Base-by-base conservation (phyloP, 306 rosid genomes). In the Castanea sativa region DNA sequence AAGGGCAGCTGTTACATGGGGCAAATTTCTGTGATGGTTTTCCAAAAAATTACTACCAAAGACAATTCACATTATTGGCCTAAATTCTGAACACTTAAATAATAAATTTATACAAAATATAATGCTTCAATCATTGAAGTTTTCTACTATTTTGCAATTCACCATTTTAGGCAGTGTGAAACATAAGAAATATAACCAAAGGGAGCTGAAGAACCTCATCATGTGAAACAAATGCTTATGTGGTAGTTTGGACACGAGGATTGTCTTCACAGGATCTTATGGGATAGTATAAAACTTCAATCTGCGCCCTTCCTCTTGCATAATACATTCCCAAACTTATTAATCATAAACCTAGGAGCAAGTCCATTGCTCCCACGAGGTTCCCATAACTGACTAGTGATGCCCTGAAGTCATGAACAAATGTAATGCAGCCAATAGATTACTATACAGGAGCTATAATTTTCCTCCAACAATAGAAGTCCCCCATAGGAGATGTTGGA, bases 401-500 rank as follows among this genome's bases (percentile, higher is more conserved):
- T 18, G 68, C 69, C 29, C 70, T 56, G 10, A 72, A 19, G 68
- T 69, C 29, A 61, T 56, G 10, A 72, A 19, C 71, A 72, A 38
- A 72, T 67, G 49, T 35, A 56, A 77, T 9, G 81, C 13, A 20
- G 57, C 32, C 78, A 63, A 71, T 35, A 63, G n/a, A 76, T 67
- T 23, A 33, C 67, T 56, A 58, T 71, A 41, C 81, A 83, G 33
- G 61, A 13, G 74, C 52, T 35, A 52, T 30, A 32, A 13, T 32
- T 73, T 41, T 29, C 25, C 73, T 57, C 13, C 69, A 64, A 55
- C 73, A 13, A 13, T 3, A 16, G 25, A 35, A 2, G n/a, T 49
- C 52, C 25, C 49, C 27, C 38, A 19, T 33, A 38, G 72, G n/a
- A 68, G 11, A 35, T 18, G 27, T 19, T 11, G 4, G 51, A 25